Evolutionary conservation across 495 filamentous ascomycete species (phyloP).

Genomic region (Penicillium diatomitis): DNA sequence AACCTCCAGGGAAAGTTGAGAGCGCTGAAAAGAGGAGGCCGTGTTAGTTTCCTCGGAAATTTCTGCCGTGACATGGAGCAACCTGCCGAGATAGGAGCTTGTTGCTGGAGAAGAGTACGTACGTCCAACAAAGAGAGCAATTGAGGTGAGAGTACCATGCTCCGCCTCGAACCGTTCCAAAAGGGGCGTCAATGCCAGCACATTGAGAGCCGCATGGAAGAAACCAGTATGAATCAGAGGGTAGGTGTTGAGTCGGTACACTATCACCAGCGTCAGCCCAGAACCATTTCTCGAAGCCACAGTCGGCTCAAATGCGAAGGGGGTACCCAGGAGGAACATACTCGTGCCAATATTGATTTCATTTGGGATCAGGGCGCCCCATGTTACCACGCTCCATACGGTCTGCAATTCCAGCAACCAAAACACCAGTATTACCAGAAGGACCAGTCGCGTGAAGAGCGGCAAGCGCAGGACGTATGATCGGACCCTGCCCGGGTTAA

Average conservation of each 20-base stretch:
- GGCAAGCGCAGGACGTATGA: conserved; percentile 80
- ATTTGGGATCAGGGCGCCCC: conserved; percentile 71
- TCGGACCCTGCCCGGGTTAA: conserved; percentile 42
- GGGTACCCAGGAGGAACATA: conserved; percentile 36
- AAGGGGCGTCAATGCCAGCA: conserved; percentile 69
- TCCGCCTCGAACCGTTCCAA: conserved; percentile 91
- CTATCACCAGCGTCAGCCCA: conserved; percentile 36
- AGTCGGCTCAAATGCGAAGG: not conserved
- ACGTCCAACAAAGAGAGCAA: conserved; percentile 85
- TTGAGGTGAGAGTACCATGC: conserved; percentile 76
- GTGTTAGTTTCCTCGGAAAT: not conserved
- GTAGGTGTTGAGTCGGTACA: conserved; percentile 89
- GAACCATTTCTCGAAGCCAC: not conserved
- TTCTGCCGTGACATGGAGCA: no score
- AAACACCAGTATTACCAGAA: conserved; percentile 57
- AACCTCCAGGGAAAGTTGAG: conserved; percentile 64
- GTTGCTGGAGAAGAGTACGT: conserved; percentile 29
- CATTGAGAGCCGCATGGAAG: conserved; percentile 71
- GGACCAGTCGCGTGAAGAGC: conserved; percentile 68
- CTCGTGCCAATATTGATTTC: conserved; percentile 64
- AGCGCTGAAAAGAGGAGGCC: conserved; percentile 45
- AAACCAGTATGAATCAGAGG: conserved; percentile 77
- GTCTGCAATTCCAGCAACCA: conserved; percentile 58
- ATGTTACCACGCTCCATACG: conserved; percentile 57
- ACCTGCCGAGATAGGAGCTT: no score